A percentile compares a stretch with the other conserved stretches of the same genome.
Evolutionary conservation across 495 filamentous ascomycete species (phyloP).

Genomic region (Monascus purpureus): DNA sequence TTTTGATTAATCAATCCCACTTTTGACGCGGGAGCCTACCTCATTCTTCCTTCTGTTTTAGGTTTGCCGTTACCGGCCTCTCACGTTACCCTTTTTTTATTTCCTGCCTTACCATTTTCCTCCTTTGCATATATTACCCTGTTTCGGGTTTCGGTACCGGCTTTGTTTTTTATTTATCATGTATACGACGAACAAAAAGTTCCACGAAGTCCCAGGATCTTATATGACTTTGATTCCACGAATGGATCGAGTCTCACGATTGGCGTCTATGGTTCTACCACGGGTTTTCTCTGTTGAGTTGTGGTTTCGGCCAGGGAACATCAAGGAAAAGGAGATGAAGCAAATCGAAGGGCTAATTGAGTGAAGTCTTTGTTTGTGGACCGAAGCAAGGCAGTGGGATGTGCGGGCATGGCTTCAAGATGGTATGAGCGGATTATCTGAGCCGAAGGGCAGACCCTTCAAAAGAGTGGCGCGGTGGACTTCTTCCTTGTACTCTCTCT

Average conservation of each 20-base stretch:
- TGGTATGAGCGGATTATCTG: constrained; percentile 11
- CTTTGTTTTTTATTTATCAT: constrained; percentile 17
- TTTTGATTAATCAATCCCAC: constrained; percentile 10
- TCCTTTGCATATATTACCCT: constrained; percentile 32
- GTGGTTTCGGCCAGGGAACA: constrained; percentile 16
- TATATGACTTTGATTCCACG: constrained; percentile 16
- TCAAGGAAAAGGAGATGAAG: constrained; percentile 12
- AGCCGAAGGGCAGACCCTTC: constrained; percentile 11
- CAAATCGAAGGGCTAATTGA: constrained; percentile 13
- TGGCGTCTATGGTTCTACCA: constrained; percentile 32
- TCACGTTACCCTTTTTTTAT: constrained; percentile 12
- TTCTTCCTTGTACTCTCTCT: constrained; percentile 9
- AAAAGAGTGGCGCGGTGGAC: constrained; percentile 8
- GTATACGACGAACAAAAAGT: constrained; percentile 33
- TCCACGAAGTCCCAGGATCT: constrained; percentile 23
- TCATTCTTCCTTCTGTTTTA: constrained; percentile 22
- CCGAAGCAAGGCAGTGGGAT: constrained; percentile 8
- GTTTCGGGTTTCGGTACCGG: constrained; percentile 8
- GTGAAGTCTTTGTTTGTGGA: constrained; percentile 10
- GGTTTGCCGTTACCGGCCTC: constrained; percentile 13
- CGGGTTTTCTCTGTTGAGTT: constrained; percentile 17
- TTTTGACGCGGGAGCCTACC: constrained; percentile 12
- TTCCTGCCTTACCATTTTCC: constrained; percentile 14
- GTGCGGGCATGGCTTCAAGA: constrained; percentile 13
- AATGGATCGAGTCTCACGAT: constrained; percentile 27